These are phyloP conservation scores for Aspergillus floridensis DNA, from an alignment of 2,329 filamentous ascomycete genomes.

Conservation along the genomic window DNA sequence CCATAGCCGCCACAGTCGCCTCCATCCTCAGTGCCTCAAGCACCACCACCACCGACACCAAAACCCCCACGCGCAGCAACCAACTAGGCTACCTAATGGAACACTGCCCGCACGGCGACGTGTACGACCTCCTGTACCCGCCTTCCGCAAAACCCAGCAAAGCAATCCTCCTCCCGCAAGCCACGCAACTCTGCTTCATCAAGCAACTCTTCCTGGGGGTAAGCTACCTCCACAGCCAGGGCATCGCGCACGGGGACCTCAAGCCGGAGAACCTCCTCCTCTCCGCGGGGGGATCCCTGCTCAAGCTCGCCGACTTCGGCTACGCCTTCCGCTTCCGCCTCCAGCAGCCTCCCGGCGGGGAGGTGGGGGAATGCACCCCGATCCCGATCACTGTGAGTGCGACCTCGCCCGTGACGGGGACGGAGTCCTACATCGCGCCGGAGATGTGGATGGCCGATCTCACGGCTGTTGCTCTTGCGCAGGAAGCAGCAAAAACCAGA, in stretches of 20 bases:
- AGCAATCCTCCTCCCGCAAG: conserved; percentile 63
- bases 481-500: too few species aligned
- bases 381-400: neutral
- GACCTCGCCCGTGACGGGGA: too few species aligned
- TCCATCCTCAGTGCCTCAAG: too few species aligned
- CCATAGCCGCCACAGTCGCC: too few species aligned
- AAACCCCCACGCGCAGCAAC: too few species aligned
- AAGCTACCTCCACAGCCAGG: conserved; percentile 75
- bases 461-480: too few species aligned
- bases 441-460: neutral
- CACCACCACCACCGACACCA: too few species aligned
- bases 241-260: conserved; percentile 86
- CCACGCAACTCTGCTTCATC: conserved; percentile 74
- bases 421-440: neutral
- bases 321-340: conserved; percentile 73
- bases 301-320: conserved; percentile 91
- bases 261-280: conserved; percentile 86
- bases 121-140: neutral
- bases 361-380: too few species aligned
- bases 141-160: too few species aligned
- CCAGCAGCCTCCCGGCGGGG: neutral
- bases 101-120: neutral
- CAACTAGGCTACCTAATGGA: neutral
- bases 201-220: conserved; percentile 84
- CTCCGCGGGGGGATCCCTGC: conserved; percentile 67